A percentile compares a stretch with the other conserved stretches of the same genome.
Evolutionary conservation across 495 filamentous ascomycete species (phyloP).

Genomic region (Trichoderma parareesei): DNA sequence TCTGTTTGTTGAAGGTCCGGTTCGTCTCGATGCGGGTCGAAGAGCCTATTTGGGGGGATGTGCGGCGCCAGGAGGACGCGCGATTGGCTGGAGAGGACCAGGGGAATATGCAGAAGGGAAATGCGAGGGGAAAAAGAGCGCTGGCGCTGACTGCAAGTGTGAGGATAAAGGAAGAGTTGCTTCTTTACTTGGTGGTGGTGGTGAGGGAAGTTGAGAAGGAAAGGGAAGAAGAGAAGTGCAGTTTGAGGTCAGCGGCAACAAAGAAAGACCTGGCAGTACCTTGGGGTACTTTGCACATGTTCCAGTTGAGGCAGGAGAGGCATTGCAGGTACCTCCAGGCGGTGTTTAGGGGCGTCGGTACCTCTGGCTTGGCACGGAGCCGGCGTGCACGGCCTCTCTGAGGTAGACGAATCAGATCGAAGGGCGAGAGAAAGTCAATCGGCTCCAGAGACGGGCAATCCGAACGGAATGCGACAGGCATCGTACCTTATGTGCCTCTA

Average conservation of each 20-base stretch:
- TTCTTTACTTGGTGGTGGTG: neutral
- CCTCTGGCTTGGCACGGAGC: too few relatives aligned
- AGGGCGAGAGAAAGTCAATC: neutral
- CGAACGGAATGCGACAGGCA: neutral
- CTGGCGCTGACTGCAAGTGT: neutral
- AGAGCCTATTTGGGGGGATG: slow-evolving; percentile 5
- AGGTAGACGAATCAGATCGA: neutral
- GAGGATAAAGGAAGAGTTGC: neutral
- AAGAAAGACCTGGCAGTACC: neutral
- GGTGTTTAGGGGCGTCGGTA: too few relatives aligned
- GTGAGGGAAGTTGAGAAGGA: neutral
- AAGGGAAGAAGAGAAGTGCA: neutral
- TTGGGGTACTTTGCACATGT: too few relatives aligned
- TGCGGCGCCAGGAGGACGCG: neutral
- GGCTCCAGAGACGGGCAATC: neutral
- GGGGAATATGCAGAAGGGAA: neutral
- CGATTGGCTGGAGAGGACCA: neutral
- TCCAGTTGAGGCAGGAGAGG: too few relatives aligned
- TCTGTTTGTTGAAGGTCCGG: neutral
- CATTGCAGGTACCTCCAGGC: too few relatives aligned
- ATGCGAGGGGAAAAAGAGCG: neutral
- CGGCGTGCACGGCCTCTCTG: neutral
- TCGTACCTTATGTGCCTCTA: too few relatives aligned
- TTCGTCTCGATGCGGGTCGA: slow-evolving; percentile 5
- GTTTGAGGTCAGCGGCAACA: neutral